Evolutionary conservation across 805 yeast genomes (phyloP), one percentile per base, ranked within the genome.

Genomic region (Suhomyces prunicola): DNA sequence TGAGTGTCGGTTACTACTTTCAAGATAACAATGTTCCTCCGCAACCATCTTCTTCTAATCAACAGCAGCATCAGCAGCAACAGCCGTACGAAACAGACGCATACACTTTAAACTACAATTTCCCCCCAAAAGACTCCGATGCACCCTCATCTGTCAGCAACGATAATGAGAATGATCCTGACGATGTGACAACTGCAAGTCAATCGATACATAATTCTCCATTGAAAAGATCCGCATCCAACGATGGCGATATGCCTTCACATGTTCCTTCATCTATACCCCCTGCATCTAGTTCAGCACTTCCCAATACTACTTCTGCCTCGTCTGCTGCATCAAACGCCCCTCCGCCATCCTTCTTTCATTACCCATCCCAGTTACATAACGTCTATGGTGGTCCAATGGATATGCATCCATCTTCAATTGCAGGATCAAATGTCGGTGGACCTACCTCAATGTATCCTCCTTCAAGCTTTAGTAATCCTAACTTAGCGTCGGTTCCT

Each of bases 1-100:
- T 63, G 69, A 68, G 63, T 56, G 56, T 62, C 8, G 66, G 67
- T 33, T 70, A 65, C 54, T 70, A 67, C 54, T 67, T 64, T 53
- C 58, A 26, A 26, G 57, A 54, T 33, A 51, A 44, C 19, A 44
- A 35, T 29, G 51, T 44, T 19, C 44, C 48, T 15, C 40, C 50
- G 17, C 56, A 50, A 22, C 50, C 45, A 17, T 41, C 46, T 12
- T 53, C 46, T 17, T 29, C 39, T 42, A 52, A 35, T 26, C 54
- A 51, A 19, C 58, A 47, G 39, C 51, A 51, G n/a, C 46, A 42
- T 13, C 46, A 46, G 19, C 22, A 46, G 10, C 24, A 12, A 7
- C 59, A 48, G 6, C 54, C 47, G 24, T 57, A 49, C 45, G 61
- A 53, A 4, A 48, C 42, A 23, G 61, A 58, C 31, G 56, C 59